Evolutionary conservation across 2,329 filamentous ascomycete species (phyloP).

Genomic region (Cladosporium sp.): DNA sequence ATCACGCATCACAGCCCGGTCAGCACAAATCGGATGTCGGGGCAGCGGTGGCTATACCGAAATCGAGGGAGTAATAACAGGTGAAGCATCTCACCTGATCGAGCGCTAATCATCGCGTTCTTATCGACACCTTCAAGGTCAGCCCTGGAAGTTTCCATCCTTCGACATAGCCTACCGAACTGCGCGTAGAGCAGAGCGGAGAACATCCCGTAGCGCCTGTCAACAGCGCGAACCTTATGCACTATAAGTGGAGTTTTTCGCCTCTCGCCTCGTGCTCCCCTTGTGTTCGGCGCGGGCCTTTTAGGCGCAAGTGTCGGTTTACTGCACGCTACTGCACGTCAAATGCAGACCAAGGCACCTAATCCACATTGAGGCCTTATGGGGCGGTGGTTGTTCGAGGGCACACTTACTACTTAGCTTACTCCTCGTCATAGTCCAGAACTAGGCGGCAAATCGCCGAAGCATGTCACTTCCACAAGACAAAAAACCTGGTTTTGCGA

Average conservation of each 20-base stretch:
- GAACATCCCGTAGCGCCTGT: neutral
- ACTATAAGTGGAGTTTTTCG: neutral
- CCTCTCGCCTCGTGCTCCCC: neutral
- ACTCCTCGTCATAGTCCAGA: neutral
- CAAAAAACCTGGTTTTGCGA: neutral
- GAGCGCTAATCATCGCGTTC: neutral
- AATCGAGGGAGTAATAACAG: neutral
- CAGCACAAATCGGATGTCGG: neutral
- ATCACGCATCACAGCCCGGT: neutral
- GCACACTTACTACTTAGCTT: neutral
- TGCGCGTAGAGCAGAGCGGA: neutral
- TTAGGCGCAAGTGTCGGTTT: neutral
- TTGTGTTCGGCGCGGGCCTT: slow-evolving; percentile 9
- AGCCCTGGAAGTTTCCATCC: neutral
- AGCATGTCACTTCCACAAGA: neutral
- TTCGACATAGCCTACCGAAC: neutral
- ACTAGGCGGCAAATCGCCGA: neutral
- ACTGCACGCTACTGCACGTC: neutral
- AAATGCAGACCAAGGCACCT: neutral
- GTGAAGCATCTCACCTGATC: neutral
- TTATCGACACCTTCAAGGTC: neutral
- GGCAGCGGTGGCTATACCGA: neutral
- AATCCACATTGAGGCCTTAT: neutral
- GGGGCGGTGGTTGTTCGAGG: neutral
- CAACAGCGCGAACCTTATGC: neutral